Evolutionary conservation across 192 early-diverging fungal species (phyloP).

Genomic region (Linnemannia hyalina): DNA sequence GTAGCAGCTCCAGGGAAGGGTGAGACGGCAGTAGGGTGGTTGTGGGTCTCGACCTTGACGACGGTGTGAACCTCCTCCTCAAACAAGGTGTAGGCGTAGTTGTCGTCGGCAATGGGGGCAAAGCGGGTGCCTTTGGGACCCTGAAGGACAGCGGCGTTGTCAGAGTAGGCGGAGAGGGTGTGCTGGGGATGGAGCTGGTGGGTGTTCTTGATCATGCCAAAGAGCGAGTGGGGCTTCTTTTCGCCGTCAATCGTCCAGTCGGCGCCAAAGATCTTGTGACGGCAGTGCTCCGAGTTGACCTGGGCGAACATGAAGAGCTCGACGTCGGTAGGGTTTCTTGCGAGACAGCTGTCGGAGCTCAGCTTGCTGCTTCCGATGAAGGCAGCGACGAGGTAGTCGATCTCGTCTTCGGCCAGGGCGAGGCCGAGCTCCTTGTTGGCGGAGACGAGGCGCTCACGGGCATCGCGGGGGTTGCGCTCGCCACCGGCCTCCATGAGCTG

Average conservation of each 20-base stretch:
- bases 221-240: constrained; percentile 84
- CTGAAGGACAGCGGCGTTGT: constrained; percentile 97
- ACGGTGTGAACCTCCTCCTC: constrained; percentile 89
- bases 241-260: constrained; percentile 96
- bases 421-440: constrained; percentile 95
- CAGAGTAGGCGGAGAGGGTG: constrained; percentile 96
- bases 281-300: constrained; percentile 99
- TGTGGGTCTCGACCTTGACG: constrained; percentile 99
- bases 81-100: constrained; percentile 71
- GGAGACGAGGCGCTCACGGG: constrained; percentile 72
- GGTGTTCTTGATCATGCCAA: constrained; percentile 97
- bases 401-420: constrained; percentile 96
- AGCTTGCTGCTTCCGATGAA: constrained; percentile 72
- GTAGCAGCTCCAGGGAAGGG: constrained; percentile 99
- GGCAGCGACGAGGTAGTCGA: constrained; percentile 92
- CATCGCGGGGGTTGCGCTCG: constrained; percentile 53
- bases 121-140: constrained; percentile 77
- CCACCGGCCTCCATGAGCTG: constrained; percentile 52
- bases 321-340: constrained; percentile 95
- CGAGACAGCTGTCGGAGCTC: constrained; percentile 61
- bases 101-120: constrained; percentile 57
- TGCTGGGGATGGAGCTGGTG: constrained; percentile 84
- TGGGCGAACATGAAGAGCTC: constrained; percentile 99
- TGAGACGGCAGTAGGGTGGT: constrained; percentile 99
- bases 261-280: constrained; percentile 99